Evolutionary conservation across 2,329 filamentous ascomycete genomes (phyloP).

Genomic region (Endothia cerciana): DNA sequence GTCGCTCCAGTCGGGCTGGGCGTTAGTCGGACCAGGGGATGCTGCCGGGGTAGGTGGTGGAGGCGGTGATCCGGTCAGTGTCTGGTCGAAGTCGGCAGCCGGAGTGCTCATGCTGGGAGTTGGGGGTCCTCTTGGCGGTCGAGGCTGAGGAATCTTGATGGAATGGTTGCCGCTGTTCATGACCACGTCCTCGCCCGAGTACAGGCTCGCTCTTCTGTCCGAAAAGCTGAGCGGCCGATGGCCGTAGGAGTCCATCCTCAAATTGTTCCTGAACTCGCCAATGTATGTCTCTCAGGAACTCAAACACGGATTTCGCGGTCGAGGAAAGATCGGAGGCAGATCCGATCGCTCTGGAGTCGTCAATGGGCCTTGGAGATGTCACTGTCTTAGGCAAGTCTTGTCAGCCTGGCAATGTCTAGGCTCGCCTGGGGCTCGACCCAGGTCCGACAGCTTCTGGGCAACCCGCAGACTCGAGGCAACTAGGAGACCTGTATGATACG

Average conservation of each 20-base stretch:
- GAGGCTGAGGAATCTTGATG: constrained; percentile 56
- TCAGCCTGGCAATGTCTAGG: constrained; percentile 16
- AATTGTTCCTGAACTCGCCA: constrained; percentile 13
- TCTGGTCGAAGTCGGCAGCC: constrained; percentile 65
- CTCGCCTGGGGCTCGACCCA: constrained; percentile 8
- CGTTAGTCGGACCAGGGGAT: constrained; percentile 64
- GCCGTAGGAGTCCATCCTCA: constrained; percentile 47
- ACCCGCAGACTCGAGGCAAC: constrained; percentile 9
- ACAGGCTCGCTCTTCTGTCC: constrained; percentile 61
- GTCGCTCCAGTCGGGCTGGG: constrained; percentile 73
- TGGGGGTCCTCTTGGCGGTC: constrained; percentile 60
- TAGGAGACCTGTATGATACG: neutral
- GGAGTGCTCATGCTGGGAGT: constrained; percentile 70
- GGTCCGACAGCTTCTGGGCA: neutral
- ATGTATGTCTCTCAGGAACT: constrained; percentile 5
- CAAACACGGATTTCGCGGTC: constrained; percentile 18
- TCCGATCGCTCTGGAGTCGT: constrained; percentile 9
- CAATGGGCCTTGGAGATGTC: neutral
- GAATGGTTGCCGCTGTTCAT: constrained; percentile 53
- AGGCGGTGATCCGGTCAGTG: constrained; percentile 63
- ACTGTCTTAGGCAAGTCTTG: neutral
- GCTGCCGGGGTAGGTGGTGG: constrained; percentile 69
- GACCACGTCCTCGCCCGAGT: constrained; percentile 59
- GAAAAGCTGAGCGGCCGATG: constrained; percentile 62
- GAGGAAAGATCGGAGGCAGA: neutral